Evolutionary conservation across 345 rosid genomes (phyloP).

Genomic region (Carallia pectinifolia): DNA sequence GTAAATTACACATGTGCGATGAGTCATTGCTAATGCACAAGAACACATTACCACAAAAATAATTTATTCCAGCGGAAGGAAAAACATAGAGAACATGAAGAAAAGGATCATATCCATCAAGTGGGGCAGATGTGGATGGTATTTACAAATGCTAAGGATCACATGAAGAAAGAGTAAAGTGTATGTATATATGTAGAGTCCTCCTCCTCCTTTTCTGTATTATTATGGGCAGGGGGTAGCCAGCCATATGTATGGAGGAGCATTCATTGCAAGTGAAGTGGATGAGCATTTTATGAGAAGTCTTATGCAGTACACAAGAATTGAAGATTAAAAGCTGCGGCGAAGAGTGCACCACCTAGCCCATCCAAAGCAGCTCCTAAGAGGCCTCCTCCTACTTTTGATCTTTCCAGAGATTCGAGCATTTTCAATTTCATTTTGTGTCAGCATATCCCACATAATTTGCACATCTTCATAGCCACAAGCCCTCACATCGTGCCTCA

Average conservation of each 20-base stretch:
- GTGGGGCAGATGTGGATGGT: slow-evolving; percentile 16
- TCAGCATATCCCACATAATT: slow-evolving; percentile 55
- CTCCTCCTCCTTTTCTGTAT: slow-evolving; percentile 1
- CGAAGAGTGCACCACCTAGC: slow-evolving; percentile 30
- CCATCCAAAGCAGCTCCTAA: slow-evolving; percentile 37
- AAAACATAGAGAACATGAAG: slow-evolving; percentile 14
- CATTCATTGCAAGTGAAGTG: neutral
- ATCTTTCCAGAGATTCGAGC: slow-evolving; percentile 13
- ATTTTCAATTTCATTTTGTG: slow-evolving; percentile 20
- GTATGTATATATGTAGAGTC: slow-evolving; percentile 6
- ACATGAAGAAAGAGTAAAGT: neutral
- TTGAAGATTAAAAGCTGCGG: slow-evolving; percentile 18
- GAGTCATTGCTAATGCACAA: neutral
- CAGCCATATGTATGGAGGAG: neutral
- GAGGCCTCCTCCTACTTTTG: slow-evolving; percentile 16
- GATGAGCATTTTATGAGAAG: slow-evolving; percentile 4
- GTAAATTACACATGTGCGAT: too few relatives aligned
- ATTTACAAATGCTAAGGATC: slow-evolving; percentile 17
- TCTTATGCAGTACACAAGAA: neutral
- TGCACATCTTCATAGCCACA: slow-evolving; percentile 48
- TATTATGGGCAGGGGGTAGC: neutral
- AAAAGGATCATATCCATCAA: slow-evolving; percentile 16
- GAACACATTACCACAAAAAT: neutral
- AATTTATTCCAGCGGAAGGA: slow-evolving; percentile 15
- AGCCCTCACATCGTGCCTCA: slow-evolving; percentile 41